phyloP scores from a whole-genome alignment of 495 filamentous ascomycete species.

The Pseudoneurospora amorphoporcata region DNA sequence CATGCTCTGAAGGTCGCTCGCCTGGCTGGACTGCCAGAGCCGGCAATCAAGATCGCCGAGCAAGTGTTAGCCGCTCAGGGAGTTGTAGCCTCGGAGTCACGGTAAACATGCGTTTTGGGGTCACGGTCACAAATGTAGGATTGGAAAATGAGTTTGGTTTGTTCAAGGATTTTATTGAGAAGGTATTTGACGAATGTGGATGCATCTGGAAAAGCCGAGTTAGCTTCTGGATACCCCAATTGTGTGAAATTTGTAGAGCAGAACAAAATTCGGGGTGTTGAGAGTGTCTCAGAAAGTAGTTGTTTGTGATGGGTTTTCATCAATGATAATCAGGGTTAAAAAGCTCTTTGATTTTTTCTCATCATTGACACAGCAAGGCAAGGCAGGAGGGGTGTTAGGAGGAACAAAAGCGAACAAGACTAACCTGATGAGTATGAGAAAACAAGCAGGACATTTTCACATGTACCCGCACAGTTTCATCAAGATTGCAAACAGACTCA shows the following conservation, averaged over 20 bases:
- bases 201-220: conserved; percentile 10
- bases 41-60: conserved; percentile 47
- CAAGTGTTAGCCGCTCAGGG: conserved; percentile 24
- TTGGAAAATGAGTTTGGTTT: not conserved
- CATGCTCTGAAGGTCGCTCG: conserved; percentile 90
- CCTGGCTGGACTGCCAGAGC: conserved; percentile 64
- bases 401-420: conserved; percentile 11
- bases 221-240: conserved; percentile 21
- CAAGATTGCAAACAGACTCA: conserved; percentile 6
- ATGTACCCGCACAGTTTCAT: not conserved
- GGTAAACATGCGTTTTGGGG: not conserved
- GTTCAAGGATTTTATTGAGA: not conserved
- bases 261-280: conserved; percentile 4
- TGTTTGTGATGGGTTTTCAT: conserved; percentile 37
- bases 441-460: not conserved
- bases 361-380: conserved; percentile 36
- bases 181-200: not conserved
- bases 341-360: conserved; percentile 42
- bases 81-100: conserved; percentile 1
- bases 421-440: conserved; percentile 30
- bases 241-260: conserved; percentile 7
- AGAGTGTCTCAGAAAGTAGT: conserved; percentile 38
- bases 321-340: conserved; percentile 42
- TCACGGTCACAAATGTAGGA: not conserved
- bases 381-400: not conserved